Base-by-base conservation (phyloP, 176 grass and related monocot genomes). In the Pharus latifolius region DNA sequence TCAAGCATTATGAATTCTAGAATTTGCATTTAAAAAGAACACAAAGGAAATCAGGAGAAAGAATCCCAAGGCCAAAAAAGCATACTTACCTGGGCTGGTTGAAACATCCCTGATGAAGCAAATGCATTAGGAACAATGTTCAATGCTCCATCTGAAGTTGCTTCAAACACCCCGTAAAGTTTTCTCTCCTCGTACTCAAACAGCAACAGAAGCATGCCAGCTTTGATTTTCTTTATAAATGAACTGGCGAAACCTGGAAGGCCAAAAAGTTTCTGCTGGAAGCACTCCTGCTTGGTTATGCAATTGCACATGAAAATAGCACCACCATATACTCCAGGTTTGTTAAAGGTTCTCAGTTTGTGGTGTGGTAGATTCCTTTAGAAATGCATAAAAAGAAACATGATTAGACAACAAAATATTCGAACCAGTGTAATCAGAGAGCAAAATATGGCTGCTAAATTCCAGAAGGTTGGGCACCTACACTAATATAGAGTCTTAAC, bases 181-280 rank as follows among this genome's bases (percentile, higher is more conserved):
- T 89, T 89, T 68, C 81, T 89, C 30, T 84, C 77, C 30, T 81
- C 72, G 51, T 55, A 49, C 46, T 81, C 86, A 69, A 81, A 84
- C 49, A 89, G 73, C 77, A 89, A 89, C 41, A 89, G 78, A 71
- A 89, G 67, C 77, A 89, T 89, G 70, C 86, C 86, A 89, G 77
- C 81, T 81, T 73, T 89, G 56, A 89, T 77, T 42, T 81, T 89
- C 77, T 84, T 81, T 72, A 84, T 52, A 60, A 84, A 89, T 28
- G 70, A 41, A 73, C 77, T 50, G 53, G 67, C 81, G 60, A 60
- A 76, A 23, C 37, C 73, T 14, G 81, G 86, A 81, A 89, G 77
- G 22, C 31, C 54, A 69, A 89, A 84, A 73, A 78, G 52, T 62
- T 84, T 81, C 31, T 46, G 51, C 28, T 80, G 30, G 17, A 84